A percentile compares a stretch with the other conserved stretches of the same genome.
These are phyloP conservation scores for Fusarium nodosum DNA, from an alignment of 2,329 filamentous ascomycete genomes.

Conservation along the genomic window DNA sequence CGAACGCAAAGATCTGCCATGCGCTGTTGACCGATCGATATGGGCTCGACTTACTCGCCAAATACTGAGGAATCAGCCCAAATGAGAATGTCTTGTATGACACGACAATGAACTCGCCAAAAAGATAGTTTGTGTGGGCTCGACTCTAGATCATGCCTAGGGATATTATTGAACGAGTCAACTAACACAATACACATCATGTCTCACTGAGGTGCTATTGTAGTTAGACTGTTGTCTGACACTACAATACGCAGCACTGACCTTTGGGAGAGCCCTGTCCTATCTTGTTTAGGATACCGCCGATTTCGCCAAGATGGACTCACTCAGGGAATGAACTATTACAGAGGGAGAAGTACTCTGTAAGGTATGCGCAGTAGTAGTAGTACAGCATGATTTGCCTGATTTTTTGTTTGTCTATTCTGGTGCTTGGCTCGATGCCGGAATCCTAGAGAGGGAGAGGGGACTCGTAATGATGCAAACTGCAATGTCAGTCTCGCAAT, in stretches of 20 bases:
- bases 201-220: constrained; percentile 42
- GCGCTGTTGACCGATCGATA: background rate
- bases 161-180: constrained; percentile 24
- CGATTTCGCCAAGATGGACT: background rate
- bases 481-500: constrained; percentile 2
- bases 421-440: background rate
- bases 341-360: background rate
- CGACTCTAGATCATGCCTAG: constrained; percentile 1
- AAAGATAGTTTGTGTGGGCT: background rate
- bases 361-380: background rate
- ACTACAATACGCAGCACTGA: constrained; percentile 16
- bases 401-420: background rate
- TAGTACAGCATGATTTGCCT: background rate
- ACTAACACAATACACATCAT: constrained; percentile 22
- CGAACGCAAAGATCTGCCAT: constrained; percentile 3
- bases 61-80: constrained; percentile 11
- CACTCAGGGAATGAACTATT: background rate
- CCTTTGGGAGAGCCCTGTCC: background rate
- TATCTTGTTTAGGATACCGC: background rate
- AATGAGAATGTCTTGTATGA: constrained; percentile 9
- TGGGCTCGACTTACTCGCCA: background rate
- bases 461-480: constrained; percentile 1
- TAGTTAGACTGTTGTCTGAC: constrained; percentile 4
- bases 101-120: background rate
- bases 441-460: background rate